These are phyloP conservation scores for Entrophospora sp. DNA, from an alignment of 192 early-diverging fungal species.

Conservation along the genomic window DNA sequence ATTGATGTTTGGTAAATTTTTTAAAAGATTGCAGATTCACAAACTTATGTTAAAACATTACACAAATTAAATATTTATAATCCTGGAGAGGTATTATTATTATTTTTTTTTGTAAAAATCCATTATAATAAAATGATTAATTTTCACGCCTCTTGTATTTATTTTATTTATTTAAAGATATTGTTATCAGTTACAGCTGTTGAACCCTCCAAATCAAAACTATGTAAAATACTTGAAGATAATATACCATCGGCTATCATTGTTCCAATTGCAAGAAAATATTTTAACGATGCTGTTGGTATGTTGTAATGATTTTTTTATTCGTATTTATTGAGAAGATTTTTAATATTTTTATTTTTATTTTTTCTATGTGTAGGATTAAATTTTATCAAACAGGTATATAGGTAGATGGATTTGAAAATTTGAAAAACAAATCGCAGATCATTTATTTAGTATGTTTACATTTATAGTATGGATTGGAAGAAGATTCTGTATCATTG, in stretches of 20 bases:
- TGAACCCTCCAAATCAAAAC: conserved; percentile 44
- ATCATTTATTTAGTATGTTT: not conserved
- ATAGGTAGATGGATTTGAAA: not conserved
- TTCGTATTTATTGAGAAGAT: conserved; percentile 23
- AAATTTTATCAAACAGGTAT: conserved; percentile 7
- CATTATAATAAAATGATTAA: not conserved
- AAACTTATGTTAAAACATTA: conserved; percentile 51
- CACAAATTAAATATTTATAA: conserved; percentile 49
- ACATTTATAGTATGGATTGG: conserved; percentile 33
- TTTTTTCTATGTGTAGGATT: no score
- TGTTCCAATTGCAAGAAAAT: conserved; percentile 41
- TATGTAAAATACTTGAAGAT: conserved; percentile 39
- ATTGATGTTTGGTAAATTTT: no score
- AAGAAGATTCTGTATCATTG: conserved; percentile 35
- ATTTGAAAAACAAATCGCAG: conserved; percentile 1
- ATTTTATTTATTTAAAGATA: conserved; percentile 31
- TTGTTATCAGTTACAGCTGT: conserved; percentile 39
- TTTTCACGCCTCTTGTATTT: not conserved
- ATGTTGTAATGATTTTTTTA: conserved; percentile 6
- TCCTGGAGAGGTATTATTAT: conserved; percentile 43
- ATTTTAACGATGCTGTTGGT: conserved; percentile 48
- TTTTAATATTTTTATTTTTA: no score
- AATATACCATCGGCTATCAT: conserved; percentile 33
- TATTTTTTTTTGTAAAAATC: not conserved
- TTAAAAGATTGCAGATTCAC: conserved; percentile 51